These are phyloP conservation scores for Anisodus tanguticus DNA, from an alignment of 257 asterid genomes.

Conservation along the genomic window DNA sequence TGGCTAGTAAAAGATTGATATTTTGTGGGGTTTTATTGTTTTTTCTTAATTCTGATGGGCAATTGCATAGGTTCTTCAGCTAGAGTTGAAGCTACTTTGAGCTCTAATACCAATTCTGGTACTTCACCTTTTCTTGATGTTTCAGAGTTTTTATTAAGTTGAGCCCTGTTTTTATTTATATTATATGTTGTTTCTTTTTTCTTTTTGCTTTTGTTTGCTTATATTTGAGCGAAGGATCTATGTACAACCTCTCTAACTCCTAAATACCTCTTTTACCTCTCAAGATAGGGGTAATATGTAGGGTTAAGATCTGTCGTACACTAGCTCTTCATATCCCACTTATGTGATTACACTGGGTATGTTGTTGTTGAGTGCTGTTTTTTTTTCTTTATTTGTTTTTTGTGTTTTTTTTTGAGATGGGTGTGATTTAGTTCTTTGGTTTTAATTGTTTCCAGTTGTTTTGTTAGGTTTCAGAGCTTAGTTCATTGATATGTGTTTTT, in stretches of 20 bases:
- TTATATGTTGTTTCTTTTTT: too few relatives aligned
- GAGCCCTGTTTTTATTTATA: background rate
- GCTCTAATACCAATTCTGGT: slow-evolving; percentile 63
- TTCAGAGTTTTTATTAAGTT: background rate
- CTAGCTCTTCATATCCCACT: too few relatives aligned
- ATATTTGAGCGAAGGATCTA: too few relatives aligned
- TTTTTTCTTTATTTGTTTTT: background rate
- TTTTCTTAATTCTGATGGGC: slow-evolving; percentile 57
- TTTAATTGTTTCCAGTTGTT: background rate
- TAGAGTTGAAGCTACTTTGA: slow-evolving; percentile 78
- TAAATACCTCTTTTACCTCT: too few relatives aligned
- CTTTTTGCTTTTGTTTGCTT: too few relatives aligned
- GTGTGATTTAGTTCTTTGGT: background rate
- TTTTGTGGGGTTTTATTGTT: background rate
- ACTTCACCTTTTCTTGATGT: slow-evolving; percentile 25
- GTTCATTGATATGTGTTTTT: background rate
- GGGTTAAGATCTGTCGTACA: too few relatives aligned
- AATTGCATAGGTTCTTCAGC: slow-evolving; percentile 82
- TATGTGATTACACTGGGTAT: too few relatives aligned
- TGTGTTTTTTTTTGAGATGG: background rate
- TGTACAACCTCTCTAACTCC: too few relatives aligned
- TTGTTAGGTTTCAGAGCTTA: background rate
- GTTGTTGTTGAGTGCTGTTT: too few relatives aligned
- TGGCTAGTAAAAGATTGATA: background rate
- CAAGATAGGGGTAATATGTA: too few relatives aligned